Base-by-base conservation (phyloP, 2,329 filamentous ascomycete genomes). In the Coniella lustricola region DNA sequence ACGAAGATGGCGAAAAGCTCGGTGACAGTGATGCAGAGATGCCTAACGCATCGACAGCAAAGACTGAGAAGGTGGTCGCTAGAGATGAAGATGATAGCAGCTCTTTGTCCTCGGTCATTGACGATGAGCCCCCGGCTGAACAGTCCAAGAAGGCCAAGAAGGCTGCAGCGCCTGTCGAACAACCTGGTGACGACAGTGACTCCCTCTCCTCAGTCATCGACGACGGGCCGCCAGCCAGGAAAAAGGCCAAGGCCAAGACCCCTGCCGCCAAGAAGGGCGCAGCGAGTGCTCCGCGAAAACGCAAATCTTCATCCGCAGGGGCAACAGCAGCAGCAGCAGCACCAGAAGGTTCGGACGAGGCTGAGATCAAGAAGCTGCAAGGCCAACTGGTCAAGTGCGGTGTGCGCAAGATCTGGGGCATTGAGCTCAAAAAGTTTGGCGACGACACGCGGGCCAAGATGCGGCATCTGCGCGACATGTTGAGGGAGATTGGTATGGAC, bases 331-430 rank as follows among this genome's bases (percentile, higher is more conserved):
- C 90, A 29, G 25, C 25, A 1, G 21, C 60, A 31, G 61, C 65
- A 25, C 67, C 74, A 32, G 13, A 57, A 13, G 64, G 82, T 16
- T 79, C 84, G 0, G 78, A 90, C 52, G 81, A 88, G 51, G 82
- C 79, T 3, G 87, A 95, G 63, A 85, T 96, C 62, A 97, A 95
- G 66, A 85, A 83, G 42, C 73, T 97, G 3, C 91, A 97, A 67
- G 79, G 82, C 8, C 89, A 91, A 66, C 77, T 98, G 7, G 69
- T 84, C 39, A 95, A 96, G 66, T 98, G 91, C 60, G 91, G 91
- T 25, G 81, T 96, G 48, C 85, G 89, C 46, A 97, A 96, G 63
- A 79, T 96, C 53, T 98, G 93, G 91, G 79, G 78, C 43, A 82
- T 85, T 54, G 89, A 96, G 66, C 75, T 98, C 22, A 87, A 87